phyloP scores from a whole-genome alignment of 495 filamentous ascomycete species.

The Penicillium nucicola region DNA sequence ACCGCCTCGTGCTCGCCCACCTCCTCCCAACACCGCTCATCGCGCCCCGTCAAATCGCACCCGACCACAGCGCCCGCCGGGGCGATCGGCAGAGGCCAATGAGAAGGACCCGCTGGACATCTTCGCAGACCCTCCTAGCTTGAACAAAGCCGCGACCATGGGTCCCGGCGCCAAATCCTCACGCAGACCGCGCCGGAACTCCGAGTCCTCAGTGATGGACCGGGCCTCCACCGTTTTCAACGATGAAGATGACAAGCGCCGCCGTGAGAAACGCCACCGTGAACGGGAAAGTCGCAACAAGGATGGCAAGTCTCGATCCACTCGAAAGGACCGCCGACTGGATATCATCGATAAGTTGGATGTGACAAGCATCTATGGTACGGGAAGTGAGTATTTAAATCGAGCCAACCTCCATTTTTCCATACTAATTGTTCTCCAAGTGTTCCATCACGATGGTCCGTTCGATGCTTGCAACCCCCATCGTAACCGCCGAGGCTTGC shows the following conservation, averaged over 20 bases:
- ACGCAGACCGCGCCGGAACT: slow-evolving; percentile 76
- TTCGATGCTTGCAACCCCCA: slow-evolving; percentile 98
- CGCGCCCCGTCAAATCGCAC: slow-evolving; percentile 22
- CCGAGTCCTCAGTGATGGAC: slow-evolving; percentile 86
- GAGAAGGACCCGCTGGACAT: slow-evolving; percentile 51
- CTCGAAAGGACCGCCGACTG: slow-evolving; percentile 57
- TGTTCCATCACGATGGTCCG: slow-evolving; percentile 98
- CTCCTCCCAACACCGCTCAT: slow-evolving; percentile 37
- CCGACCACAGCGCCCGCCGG: slow-evolving; percentile 27
- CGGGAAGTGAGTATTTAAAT: slow-evolving; percentile 67
- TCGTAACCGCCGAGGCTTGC: slow-evolving; percentile 81
- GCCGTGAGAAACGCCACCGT: slow-evolving; percentile 66
- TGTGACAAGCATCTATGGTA: slow-evolving; percentile 94
- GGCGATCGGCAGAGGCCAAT: slow-evolving; percentile 18
- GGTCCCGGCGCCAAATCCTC: slow-evolving; percentile 23
- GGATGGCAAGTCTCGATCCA: slow-evolving; percentile 50
- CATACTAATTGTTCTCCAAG: slow-evolving; percentile 42
- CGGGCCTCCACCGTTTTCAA: slow-evolving; percentile 54
- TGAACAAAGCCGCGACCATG: slow-evolving; percentile 31
- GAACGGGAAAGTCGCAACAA: slow-evolving; percentile 64
- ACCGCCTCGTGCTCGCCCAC: slow-evolving; percentile 39
- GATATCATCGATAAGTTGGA: slow-evolving; percentile 98
- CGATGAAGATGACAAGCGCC: slow-evolving; percentile 71
- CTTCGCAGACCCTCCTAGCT: slow-evolving; percentile 54
- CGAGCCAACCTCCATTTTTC: not conserved